Evolutionary conservation across 768 basidiomycete species (phyloP).

Genomic region (Hericium rajendrae): DNA sequence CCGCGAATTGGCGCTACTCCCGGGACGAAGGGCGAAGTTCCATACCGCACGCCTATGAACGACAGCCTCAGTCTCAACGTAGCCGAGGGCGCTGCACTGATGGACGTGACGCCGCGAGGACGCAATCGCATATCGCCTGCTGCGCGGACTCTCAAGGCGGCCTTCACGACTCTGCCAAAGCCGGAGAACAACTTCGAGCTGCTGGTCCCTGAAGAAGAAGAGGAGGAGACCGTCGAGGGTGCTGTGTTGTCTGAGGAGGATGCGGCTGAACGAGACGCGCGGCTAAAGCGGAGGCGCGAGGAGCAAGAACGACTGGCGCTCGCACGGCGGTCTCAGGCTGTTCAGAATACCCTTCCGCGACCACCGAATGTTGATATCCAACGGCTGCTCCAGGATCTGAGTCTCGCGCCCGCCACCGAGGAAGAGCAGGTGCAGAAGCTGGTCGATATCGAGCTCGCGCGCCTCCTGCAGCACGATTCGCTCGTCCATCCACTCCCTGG

Average conservation of each 20-base stretch:
- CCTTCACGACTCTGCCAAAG: slow-evolving; percentile 77
- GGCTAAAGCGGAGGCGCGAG: slow-evolving; percentile 51
- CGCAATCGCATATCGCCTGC: slow-evolving; percentile 50
- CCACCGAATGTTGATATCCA: slow-evolving; percentile 75
- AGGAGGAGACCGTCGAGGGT: slow-evolving; percentile 33
- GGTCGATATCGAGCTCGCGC: slow-evolving; percentile 69
- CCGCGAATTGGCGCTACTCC: slow-evolving; percentile 43
- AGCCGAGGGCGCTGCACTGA: slow-evolving; percentile 41
- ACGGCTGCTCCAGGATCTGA: slow-evolving; percentile 50
- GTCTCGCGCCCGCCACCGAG: slow-evolving; percentile 25
- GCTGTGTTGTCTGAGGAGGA: slow-evolving; percentile 60
- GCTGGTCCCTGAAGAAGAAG: slow-evolving; percentile 83
- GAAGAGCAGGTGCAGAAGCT: slow-evolving; percentile 40
- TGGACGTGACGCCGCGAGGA: slow-evolving; percentile 66
- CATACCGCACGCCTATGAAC: slow-evolving; percentile 88
- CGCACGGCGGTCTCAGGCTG: slow-evolving; percentile 72
- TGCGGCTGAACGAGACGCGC: slow-evolving; percentile 85
- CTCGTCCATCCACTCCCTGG: slow-evolving; percentile 85
- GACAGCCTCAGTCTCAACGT: slow-evolving; percentile 89
- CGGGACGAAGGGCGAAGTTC: slow-evolving; percentile 32
- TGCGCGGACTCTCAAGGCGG: slow-evolving; percentile 70
- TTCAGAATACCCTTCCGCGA: slow-evolving; percentile 77
- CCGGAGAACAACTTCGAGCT: slow-evolving; percentile 98
- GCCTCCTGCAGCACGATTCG: slow-evolving; percentile 79
- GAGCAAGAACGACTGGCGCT: slow-evolving; percentile 72